Conservation (phyloP, 225 moss, liverwort and hornwort genomes). For the Thuidium tamariscinum region DNA sequence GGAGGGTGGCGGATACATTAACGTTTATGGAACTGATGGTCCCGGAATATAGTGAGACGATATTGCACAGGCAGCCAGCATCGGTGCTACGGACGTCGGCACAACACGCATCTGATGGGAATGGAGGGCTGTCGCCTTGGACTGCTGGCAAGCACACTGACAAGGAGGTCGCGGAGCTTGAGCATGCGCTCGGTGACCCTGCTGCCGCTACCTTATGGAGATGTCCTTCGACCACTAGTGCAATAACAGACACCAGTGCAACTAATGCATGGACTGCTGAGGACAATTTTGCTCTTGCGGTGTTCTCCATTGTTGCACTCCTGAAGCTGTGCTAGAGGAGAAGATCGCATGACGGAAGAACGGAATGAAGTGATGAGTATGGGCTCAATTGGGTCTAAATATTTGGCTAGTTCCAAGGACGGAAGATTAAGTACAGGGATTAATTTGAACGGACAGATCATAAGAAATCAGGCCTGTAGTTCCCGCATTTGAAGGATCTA, state of each 20-base stretch:
- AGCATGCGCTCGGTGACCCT: background rate
- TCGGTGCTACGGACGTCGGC: slow-evolving; percentile 2
- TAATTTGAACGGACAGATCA: background rate
- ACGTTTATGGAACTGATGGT: slow-evolving; percentile 9
- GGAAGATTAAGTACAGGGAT: background rate
- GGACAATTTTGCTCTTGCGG: background rate
- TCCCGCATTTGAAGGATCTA: background rate
- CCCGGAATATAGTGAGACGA: background rate
- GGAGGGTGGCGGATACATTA: slow-evolving; percentile 7
- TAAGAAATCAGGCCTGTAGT: background rate
- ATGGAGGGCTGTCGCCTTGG: slow-evolving; percentile 10
- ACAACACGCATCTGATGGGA: slow-evolving; percentile 18
- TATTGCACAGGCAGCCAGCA: slow-evolving; percentile 8
- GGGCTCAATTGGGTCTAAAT: background rate
- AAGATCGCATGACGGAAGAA: background rate
- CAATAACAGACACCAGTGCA: background rate
- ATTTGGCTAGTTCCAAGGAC: background rate
- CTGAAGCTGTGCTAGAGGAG: background rate
- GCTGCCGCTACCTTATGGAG: background rate
- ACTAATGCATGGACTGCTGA: background rate
- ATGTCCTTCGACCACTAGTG: background rate
- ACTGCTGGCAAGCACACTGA: slow-evolving; percentile 19
- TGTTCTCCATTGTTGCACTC: background rate
- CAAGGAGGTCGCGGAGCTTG: background rate
- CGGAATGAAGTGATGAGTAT: background rate